Evolutionary conservation across 2,329 filamentous ascomycete species (phyloP).

Genomic region (Immersiporthe knoxdaviesiana): DNA sequence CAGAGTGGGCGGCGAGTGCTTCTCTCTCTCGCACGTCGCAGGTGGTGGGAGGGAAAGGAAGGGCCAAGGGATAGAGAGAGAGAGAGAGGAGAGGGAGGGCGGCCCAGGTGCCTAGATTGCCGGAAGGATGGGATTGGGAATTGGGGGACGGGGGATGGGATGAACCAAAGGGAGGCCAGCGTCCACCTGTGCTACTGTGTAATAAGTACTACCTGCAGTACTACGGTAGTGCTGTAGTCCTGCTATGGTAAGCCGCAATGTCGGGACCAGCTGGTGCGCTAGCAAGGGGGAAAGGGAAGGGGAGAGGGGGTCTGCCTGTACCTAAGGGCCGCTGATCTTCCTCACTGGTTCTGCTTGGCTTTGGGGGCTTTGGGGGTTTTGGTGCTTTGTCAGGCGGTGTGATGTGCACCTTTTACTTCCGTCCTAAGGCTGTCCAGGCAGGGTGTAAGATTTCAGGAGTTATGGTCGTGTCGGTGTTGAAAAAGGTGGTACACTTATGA

Average conservation of each 20-base stretch:
- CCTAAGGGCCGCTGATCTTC: not conserved
- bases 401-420: not conserved
- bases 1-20: constrained; percentile 19
- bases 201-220: not conserved
- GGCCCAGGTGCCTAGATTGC: constrained; percentile 10
- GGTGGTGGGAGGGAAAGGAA: constrained; percentile 2
- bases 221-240: not conserved
- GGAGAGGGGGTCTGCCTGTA: too few species aligned
- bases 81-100: not conserved
- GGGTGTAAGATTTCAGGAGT: not conserved
- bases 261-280: not conserved
- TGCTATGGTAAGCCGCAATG: constrained; percentile 10
- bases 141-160: constrained; percentile 4
- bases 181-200: not conserved
- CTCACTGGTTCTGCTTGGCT: not conserved
- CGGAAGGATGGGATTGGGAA: constrained; percentile 10
- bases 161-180: constrained; percentile 4
- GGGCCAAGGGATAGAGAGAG: constrained; percentile 7
- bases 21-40: constrained; percentile 8
- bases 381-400: constrained; percentile 11
- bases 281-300: constrained; percentile 2
- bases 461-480: not conserved
- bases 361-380: not conserved
- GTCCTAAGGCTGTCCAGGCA: not conserved
- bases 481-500: not conserved